Evolutionary conservation across 176 grass and related monocot genomes (phyloP).

Genomic region (Typha latifolia): DNA sequence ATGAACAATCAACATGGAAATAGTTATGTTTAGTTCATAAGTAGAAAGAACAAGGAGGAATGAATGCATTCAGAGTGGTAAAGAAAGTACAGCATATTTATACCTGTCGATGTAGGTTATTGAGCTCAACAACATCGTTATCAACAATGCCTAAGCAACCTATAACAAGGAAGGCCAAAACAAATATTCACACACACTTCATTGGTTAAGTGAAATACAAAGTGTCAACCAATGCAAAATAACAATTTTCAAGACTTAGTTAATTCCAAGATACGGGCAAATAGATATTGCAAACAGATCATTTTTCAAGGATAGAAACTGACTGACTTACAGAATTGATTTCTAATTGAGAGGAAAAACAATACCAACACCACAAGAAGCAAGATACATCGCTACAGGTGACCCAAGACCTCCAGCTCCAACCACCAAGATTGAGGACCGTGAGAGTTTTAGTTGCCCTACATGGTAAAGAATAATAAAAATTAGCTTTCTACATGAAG

Average conservation of each 20-base stretch:
- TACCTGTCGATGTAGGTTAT: constrained; percentile 93
- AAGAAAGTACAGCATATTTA: not conserved
- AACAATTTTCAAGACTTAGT: constrained; percentile 4
- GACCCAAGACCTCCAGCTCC: constrained; percentile 88
- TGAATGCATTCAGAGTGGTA: constrained; percentile 2
- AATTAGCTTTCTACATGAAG: constrained; percentile 1
- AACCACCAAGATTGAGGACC: constrained; percentile 72
- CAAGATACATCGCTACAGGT: constrained; percentile 70
- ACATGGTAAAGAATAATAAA: not conserved
- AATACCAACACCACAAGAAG: constrained; percentile 84
- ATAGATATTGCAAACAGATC: not conserved
- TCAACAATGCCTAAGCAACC: constrained; percentile 93
- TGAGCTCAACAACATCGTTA: constrained; percentile 79
- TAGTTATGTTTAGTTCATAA: not conserved
- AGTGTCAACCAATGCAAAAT: not conserved
- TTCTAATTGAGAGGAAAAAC: constrained; percentile 3
- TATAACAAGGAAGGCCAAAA: constrained; percentile 23
- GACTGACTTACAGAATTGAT: not conserved
- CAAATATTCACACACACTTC: constrained; percentile 7
- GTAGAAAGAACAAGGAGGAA: not conserved
- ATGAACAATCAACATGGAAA: not conserved
- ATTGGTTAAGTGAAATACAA: constrained; percentile 1
- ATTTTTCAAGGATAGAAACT: not conserved
- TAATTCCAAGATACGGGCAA: not conserved
- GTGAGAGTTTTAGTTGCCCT: constrained; percentile 67